phyloP scores from a whole-genome alignment of 441 rosid genomes.

The Bruguiera hainesii region DNA sequence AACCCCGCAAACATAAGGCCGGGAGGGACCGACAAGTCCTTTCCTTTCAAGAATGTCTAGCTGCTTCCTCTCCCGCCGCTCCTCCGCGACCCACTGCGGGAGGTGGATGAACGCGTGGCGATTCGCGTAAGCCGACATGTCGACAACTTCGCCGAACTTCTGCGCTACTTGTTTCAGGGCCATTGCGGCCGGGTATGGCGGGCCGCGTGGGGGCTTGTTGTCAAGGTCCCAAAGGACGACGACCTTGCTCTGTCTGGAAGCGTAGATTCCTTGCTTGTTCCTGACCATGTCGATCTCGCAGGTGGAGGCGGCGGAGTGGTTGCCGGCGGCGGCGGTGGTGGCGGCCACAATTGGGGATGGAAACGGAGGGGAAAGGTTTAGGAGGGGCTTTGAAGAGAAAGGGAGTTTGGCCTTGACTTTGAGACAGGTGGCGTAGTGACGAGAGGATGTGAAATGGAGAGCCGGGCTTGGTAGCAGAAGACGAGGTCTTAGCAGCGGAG shows the following conservation, averaged over 20 bases:
- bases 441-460: slow-evolving; percentile 29
- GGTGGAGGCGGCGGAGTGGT: slow-evolving; percentile 20
- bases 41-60: slow-evolving; percentile 65
- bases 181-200: slow-evolving; percentile 74
- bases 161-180: slow-evolving; percentile 59
- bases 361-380: slow-evolving; percentile 1
- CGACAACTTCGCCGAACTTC: slow-evolving; percentile 2
- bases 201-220: slow-evolving; percentile 89
- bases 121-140: slow-evolving; percentile 2
- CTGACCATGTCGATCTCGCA: slow-evolving; percentile 78
- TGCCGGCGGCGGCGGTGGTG: slow-evolving; percentile 26
- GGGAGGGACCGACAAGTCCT: slow-evolving; percentile 36
- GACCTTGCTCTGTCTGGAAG: slow-evolving; percentile 62
- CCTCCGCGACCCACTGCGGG: slow-evolving; percentile 4
- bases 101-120: slow-evolving; percentile 7
- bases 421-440: slow-evolving; percentile 6
- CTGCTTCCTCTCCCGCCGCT: slow-evolving; percentile 1
- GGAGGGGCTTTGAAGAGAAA: neutral
- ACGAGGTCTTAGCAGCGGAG: slow-evolving; percentile 23
- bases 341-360: slow-evolving; percentile 11
- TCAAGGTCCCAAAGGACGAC: slow-evolving; percentile 93
- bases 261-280: slow-evolving; percentile 65
- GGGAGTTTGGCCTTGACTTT: slow-evolving; percentile 8
- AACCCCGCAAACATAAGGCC: slow-evolving; percentile 61
- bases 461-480: slow-evolving; percentile 21